Conservation (phyloP, 208 protist genomes). For the Crithidia expoeki region DNA sequence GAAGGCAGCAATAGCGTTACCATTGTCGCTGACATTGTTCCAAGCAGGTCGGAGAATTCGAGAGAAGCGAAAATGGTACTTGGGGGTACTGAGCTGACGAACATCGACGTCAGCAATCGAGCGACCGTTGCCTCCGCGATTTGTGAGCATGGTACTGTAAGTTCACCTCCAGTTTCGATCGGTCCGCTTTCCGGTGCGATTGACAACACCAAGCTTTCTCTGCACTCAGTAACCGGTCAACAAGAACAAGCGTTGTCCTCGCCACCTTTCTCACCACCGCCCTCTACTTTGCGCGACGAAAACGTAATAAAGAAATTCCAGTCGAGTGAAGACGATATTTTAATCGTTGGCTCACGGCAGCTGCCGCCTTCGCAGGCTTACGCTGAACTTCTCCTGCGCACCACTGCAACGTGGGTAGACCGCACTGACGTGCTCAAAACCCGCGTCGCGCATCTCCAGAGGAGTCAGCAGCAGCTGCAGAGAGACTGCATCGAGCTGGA, state of each 20-base stretch:
- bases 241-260: not conserved
- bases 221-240: not conserved
- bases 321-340: constrained; percentile 32
- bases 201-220: not conserved
- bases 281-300: not conserved
- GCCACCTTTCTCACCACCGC: not conserved
- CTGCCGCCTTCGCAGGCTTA: constrained; percentile 56
- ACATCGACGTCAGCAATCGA: not conserved
- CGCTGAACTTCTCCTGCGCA: constrained; percentile 45
- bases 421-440: constrained; percentile 40
- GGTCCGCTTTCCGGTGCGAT: not conserved
- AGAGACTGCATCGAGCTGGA: constrained; percentile 63
- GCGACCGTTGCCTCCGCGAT: not conserved
- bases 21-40: not conserved
- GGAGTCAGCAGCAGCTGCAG: constrained; percentile 54
- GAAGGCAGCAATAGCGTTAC: constrained; percentile 18
- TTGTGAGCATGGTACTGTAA: not conserved
- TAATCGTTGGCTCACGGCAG: constrained; percentile 49
- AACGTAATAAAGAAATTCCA: constrained; percentile 4
- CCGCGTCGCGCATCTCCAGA: constrained; percentile 46
- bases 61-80: not conserved
- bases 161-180: not conserved
- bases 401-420: constrained; percentile 30
- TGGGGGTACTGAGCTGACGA: not conserved
- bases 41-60: too few relatives aligned